Conservation (phyloP, 1,139 yeast species). For the Scheffersomyces cryptocercus region DNA sequence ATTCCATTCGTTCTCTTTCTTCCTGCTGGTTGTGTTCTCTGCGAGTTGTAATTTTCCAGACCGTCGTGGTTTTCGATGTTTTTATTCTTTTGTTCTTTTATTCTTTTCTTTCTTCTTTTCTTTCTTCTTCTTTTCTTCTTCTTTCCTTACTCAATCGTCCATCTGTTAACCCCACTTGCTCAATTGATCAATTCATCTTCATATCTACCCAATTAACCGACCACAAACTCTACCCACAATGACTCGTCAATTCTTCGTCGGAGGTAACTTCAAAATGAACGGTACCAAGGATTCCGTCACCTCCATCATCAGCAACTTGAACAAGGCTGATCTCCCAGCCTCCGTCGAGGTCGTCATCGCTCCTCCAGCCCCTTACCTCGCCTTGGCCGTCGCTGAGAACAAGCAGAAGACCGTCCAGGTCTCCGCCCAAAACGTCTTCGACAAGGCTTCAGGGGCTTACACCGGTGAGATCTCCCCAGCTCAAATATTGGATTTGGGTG, state of each 20-base stretch:
- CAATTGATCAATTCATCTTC: too few relatives aligned
- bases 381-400: slow-evolving; percentile 68
- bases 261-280: slow-evolving; percentile 99
- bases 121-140: too few relatives aligned
- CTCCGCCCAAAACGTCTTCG: slow-evolving; percentile 89
- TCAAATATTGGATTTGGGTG: slow-evolving; percentile 89
- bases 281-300: slow-evolving; percentile 88
- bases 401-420: slow-evolving; percentile 73
- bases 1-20: too few relatives aligned
- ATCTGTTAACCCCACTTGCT: too few relatives aligned
- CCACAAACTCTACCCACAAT: slow-evolving; percentile 13
- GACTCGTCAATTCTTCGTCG: slow-evolving; percentile 96
- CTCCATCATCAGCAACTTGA: slow-evolving; percentile 79
- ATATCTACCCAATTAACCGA: too few relatives aligned
- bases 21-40: too few relatives aligned
- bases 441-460: slow-evolving; percentile 91
- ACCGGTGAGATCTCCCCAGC: slow-evolving; percentile 95
- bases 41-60: too few relatives aligned
- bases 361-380: slow-evolving; percentile 94
- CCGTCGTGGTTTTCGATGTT: too few relatives aligned
- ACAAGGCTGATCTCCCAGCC: slow-evolving; percentile 71
- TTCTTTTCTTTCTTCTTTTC: too few relatives aligned
- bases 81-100: too few relatives aligned
- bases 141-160: too few relatives aligned
- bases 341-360: slow-evolving; percentile 89